phyloP scores from a whole-genome alignment of 441 rosid genomes.

The Capsella rubella region DNA sequence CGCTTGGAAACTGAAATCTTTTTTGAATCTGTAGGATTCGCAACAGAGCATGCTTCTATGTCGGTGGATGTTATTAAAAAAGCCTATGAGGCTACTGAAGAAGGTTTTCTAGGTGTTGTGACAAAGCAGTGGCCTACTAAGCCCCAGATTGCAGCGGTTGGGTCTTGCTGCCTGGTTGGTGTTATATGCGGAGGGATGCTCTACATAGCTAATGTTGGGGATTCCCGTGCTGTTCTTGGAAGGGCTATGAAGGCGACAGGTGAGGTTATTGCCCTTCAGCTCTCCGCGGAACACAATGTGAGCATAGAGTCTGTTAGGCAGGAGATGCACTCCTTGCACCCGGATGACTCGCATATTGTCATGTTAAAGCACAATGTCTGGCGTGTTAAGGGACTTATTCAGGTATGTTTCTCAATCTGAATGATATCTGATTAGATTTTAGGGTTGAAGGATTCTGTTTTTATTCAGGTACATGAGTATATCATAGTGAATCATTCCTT shows the following conservation, averaged over 20 bases:
- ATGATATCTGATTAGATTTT: neutral
- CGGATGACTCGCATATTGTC: slow-evolving; percentile 63
- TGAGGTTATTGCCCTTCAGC: slow-evolving; percentile 62
- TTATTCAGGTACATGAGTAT: slow-evolving; percentile 17
- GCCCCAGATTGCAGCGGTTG: slow-evolving; percentile 71
- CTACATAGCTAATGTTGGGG: slow-evolving; percentile 62
- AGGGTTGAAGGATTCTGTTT: neutral
- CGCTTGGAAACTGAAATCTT: slow-evolving; percentile 4
- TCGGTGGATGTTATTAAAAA: slow-evolving; percentile 60
- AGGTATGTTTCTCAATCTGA: slow-evolving; percentile 44
- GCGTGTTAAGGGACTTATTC: slow-evolving; percentile 69
- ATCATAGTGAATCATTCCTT: neutral
- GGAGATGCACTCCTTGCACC: slow-evolving; percentile 66
- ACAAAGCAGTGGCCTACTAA: slow-evolving; percentile 65
- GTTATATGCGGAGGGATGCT: slow-evolving; percentile 58
- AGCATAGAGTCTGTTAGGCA: slow-evolving; percentile 61
- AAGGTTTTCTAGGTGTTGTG: slow-evolving; percentile 58
- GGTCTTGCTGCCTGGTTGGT: slow-evolving; percentile 63
- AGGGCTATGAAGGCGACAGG: slow-evolving; percentile 57
- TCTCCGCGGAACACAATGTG: slow-evolving; percentile 64
- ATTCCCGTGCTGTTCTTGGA: slow-evolving; percentile 66
- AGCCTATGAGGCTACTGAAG: slow-evolving; percentile 65
- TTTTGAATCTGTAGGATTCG: slow-evolving; percentile 46
- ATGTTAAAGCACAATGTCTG: slow-evolving; percentile 65
- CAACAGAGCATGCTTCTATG: slow-evolving; percentile 57